Evolutionary conservation across 2,329 filamentous ascomycete genomes (phyloP).

Genomic region (Fusarium nematophilum): DNA sequence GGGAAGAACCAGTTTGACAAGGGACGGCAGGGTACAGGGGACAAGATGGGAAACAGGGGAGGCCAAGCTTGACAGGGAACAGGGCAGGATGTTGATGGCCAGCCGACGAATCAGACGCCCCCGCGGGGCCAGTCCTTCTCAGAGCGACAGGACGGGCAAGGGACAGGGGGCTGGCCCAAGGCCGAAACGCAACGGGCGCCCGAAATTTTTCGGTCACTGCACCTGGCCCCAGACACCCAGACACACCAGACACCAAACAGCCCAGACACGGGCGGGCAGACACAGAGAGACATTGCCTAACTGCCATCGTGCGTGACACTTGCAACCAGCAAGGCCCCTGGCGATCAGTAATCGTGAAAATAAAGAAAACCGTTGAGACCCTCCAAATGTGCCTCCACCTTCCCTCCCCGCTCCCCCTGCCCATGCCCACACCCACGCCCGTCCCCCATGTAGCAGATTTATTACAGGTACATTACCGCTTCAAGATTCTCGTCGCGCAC

Average conservation of each 20-base stretch:
- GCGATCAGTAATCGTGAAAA: constrained; percentile 41
- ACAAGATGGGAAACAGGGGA: constrained; percentile 26
- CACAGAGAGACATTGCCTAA: no score
- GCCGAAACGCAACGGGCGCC: constrained; percentile 39
- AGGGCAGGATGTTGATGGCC: constrained; percentile 15
- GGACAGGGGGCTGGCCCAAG: constrained; percentile 7
- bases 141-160: background rate
- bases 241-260: no score
- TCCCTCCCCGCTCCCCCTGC: constrained; percentile 13
- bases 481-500: background rate
- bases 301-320: constrained; percentile 29
- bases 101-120: constrained; percentile 13
- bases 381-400: no score
- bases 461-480: background rate
- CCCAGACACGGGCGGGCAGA: no score
- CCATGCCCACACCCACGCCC: constrained; percentile 15
- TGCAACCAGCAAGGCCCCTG: constrained; percentile 23
- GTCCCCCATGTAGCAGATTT: constrained; percentile 11
- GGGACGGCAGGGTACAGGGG: constrained; percentile 6
- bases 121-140: constrained; percentile 1
- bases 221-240: constrained; percentile 21
- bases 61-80: constrained; percentile 20
- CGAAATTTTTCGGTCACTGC: constrained; percentile 42
- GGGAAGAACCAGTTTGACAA: constrained; percentile 36
- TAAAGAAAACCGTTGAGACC: constrained; percentile 34